A percentile compares a stretch with the other conserved stretches of the same genome.
Evolutionary conservation across 352 stramenopile genomes (phyloP).

Genomic region (Pythium apleroticum): DNA sequence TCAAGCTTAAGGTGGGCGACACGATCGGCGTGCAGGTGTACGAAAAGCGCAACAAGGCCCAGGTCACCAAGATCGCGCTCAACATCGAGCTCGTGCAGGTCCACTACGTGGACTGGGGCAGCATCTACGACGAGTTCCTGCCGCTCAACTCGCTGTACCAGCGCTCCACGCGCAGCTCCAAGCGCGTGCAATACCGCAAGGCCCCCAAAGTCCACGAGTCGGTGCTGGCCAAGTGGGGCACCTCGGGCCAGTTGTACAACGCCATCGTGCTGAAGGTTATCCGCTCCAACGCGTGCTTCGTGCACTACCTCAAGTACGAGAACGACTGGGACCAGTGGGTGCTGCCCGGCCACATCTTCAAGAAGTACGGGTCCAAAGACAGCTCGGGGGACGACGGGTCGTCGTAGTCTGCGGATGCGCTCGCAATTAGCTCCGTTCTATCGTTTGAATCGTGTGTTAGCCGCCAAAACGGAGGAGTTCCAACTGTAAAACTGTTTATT

Average conservation of each 20-base stretch:
- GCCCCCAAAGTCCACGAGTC: constrained; percentile 67
- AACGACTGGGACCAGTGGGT: constrained; percentile 87
- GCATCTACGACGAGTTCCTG: constrained; percentile 82
- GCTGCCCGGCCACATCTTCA: constrained; percentile 76
- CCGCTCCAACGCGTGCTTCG: constrained; percentile 67
- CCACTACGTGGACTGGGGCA: constrained; percentile 80
- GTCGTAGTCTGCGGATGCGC: background rate
- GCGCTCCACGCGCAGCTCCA: constrained; percentile 33
- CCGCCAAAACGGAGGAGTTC: background rate
- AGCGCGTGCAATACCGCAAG: constrained; percentile 59
- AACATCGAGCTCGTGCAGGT: constrained; percentile 78
- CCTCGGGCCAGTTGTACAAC: constrained; percentile 68
- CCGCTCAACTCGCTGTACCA: constrained; percentile 66
- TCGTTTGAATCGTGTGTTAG: background rate
- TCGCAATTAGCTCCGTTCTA: background rate
- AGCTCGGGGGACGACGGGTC: background rate
- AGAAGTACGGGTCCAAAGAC: constrained; percentile 45
- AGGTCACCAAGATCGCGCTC: constrained; percentile 60
- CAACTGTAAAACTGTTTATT: background rate
- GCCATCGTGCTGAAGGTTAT: constrained; percentile 81
- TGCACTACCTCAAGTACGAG: constrained; percentile 85
- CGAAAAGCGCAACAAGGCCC: constrained; percentile 68
- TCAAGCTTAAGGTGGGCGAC: constrained; percentile 60
- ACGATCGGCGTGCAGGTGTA: constrained; percentile 74
- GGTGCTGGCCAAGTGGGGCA: constrained; percentile 77